Evolutionary conservation across 805 yeast species (phyloP), one percentile per base, ranked within the genome.

Genomic region (Metschnikowia chrysomelidarum): DNA sequence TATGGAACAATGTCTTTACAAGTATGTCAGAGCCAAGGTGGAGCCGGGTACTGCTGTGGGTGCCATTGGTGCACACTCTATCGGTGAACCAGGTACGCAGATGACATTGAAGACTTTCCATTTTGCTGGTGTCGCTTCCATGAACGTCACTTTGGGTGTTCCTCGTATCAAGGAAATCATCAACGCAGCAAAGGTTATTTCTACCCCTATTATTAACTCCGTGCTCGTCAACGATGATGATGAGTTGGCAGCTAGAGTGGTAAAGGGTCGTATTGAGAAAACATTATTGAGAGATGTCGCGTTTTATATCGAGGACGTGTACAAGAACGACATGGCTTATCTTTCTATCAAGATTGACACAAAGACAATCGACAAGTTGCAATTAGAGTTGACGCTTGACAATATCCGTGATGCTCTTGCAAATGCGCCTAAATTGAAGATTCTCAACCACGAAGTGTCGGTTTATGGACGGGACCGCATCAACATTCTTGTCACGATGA

Each of bases 1-100:
- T 62, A 66, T 93, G 53, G 72, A 75, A 30, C 76, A 84, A 50
- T 85, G 97, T 49, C 71, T 91, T 41, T 67, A 69, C 49, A 93
- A 93, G 63, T 93, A 93, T 55, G 78, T 78, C 36, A 74, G 82
- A 48, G 96, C 98, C 6, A 82, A 81, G 63, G 97, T 93, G 12
- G 98, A 93, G 60, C 98, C 98, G 1, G 98, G 98, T 44, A 93
- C 98, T 4, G 98, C 98, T 2, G 98, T 93, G 36, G 98, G 98
- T 48, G 98, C 98, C 17, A 89, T 93, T 64, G 98, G 98, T 50
- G 98, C 98, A 0, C 98, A 93, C 69, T 87, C 96, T 23, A 89
- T 89, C 66, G 97, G 97, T 71, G 97, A 89, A 60, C 97, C 97
- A 33, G 96, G 97, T 25, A 89, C 97, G 20, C 97, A 89, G 64